A percentile compares a stretch with the other conserved stretches of the same genome.
These are phyloP conservation scores for Russula ochroleuca DNA, from an alignment of 768 basidiomycete species.

Conservation along the genomic window DNA sequence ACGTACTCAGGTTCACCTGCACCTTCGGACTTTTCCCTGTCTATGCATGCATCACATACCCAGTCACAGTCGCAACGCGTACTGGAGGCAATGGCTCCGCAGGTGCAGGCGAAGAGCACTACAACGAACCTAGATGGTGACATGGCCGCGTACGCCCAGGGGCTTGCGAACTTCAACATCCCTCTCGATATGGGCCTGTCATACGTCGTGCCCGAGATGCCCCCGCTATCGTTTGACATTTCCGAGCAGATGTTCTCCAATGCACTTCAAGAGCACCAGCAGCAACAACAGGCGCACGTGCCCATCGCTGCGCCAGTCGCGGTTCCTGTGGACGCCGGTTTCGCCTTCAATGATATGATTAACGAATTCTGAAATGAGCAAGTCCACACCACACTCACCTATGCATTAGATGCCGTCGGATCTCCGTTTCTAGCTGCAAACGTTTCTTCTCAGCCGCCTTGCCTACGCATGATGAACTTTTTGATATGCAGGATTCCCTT, in stretches of 20 bases:
- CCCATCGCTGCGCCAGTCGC: slow-evolving; percentile 16
- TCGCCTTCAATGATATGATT: slow-evolving; percentile 27
- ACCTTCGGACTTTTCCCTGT: slow-evolving; percentile 25
- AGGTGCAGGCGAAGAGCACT: not conserved
- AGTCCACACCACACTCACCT: not conserved
- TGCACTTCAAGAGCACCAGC: slow-evolving; percentile 10
- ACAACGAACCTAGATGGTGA: slow-evolving; percentile 11
- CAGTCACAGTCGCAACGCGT: slow-evolving; percentile 18
- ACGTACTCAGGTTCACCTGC: slow-evolving; percentile 27
- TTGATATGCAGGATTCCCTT: slow-evolving; percentile 11
- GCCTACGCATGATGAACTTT: slow-evolving; percentile 10
- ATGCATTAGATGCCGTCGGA: slow-evolving; percentile 17
- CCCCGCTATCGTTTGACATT: slow-evolving; percentile 20
- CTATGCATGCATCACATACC: slow-evolving; percentile 19
- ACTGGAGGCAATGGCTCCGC: slow-evolving; percentile 13
- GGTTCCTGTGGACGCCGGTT: slow-evolving; percentile 12
- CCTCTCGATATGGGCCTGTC: slow-evolving; percentile 25
- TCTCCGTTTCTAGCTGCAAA: not conserved
- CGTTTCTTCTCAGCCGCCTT: not conserved
- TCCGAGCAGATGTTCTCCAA: slow-evolving; percentile 18
- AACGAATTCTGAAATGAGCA: slow-evolving; percentile 26
- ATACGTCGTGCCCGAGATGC: slow-evolving; percentile 19
- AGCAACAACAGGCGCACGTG: slow-evolving; percentile 10
- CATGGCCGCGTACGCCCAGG: slow-evolving; percentile 23
- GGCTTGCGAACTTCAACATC: slow-evolving; percentile 24